phyloP scores from a whole-genome alignment of 31 red algal species.

The Asparagopsis taxiformis region DNA sequence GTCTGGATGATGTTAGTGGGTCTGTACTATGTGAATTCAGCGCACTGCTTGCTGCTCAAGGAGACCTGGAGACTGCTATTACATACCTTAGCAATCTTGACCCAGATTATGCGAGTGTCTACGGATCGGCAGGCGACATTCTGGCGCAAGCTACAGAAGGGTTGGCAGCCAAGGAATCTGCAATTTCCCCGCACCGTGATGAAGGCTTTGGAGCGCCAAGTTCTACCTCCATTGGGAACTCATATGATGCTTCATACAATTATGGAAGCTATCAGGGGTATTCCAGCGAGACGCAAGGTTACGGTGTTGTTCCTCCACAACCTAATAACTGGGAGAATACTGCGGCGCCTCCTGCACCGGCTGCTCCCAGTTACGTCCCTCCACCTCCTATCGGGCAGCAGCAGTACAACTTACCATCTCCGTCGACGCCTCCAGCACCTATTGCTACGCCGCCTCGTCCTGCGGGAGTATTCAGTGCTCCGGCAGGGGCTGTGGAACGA shows the following conservation, averaged over 20 bases:
- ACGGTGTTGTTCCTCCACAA: background rate
- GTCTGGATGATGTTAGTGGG: conserved; percentile 61
- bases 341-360: conserved; percentile 24
- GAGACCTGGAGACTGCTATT: conserved; percentile 44
- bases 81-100: conserved; percentile 73
- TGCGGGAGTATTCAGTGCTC: background rate
- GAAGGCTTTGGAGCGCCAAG: background rate
- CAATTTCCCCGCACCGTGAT: background rate
- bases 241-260: background rate
- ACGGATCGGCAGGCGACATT: conserved; percentile 48
- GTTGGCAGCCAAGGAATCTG: conserved; percentile 23
- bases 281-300: background rate
- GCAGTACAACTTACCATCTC: conserved; percentile 5
- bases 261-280: background rate
- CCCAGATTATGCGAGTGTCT: conserved; percentile 39
- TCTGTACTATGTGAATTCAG: conserved; percentile 72
- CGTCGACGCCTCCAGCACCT: conserved; percentile 6
- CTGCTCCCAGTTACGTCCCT: conserved; percentile 2
- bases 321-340: background rate
- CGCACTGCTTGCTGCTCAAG: conserved; percentile 54
- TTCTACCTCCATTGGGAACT: background rate
- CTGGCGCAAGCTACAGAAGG: conserved; percentile 51
- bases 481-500: background rate
- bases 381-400: background rate
- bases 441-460: conserved; percentile 1